These are phyloP conservation scores for Hirsutella thompsonii DNA, from an alignment of 2,329 filamentous ascomycete genomes.

Conservation along the genomic window DNA sequence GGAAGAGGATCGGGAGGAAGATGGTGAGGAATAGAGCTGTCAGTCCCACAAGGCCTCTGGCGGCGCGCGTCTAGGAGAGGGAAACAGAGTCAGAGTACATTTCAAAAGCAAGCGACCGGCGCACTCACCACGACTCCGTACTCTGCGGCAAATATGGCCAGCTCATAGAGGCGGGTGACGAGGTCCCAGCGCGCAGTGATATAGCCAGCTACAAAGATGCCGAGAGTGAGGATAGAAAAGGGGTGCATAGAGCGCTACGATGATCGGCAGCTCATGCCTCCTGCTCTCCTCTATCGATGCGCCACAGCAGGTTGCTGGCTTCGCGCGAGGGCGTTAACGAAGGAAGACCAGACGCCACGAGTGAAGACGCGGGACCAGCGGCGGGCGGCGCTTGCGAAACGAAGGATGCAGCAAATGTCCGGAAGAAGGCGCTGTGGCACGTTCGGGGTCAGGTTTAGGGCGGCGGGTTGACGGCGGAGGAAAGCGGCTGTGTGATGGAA, in stretches of 20 bases:
- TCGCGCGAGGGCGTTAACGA: no score
- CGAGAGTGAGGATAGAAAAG: slow-evolving; percentile 88
- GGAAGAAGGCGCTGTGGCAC: slow-evolving; percentile 4
- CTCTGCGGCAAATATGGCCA: slow-evolving; percentile 95
- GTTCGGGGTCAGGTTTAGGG: neutral
- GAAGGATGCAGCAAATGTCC: no score
- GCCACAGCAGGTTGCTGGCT: neutral
- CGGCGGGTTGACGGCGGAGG: neutral
- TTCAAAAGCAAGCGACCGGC: neutral
- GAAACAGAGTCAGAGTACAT: slow-evolving; percentile 1
- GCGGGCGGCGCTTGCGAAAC: no score
- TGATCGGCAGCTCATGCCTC: slow-evolving; percentile 29
- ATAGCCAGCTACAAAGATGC: slow-evolving; percentile 98
- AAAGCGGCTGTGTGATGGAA: neutral
- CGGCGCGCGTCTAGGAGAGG: slow-evolving; percentile 55
- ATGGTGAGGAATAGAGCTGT: slow-evolving; percentile 76
- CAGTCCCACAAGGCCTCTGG: slow-evolving; percentile 73
- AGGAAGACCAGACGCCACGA: no score
- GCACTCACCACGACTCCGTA: slow-evolving; percentile 83
- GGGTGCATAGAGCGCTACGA: slow-evolving; percentile 73
- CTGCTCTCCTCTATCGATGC: neutral
- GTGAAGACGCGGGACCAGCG: no score
- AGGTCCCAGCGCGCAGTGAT: slow-evolving; percentile 99
- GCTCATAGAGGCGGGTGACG: slow-evolving; percentile 90
- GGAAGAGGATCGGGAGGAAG: slow-evolving; percentile 69